phyloP scores from a whole-genome alignment of 2,329 filamentous ascomycete genomes.

The Apiospora rasikravindrae region DNA sequence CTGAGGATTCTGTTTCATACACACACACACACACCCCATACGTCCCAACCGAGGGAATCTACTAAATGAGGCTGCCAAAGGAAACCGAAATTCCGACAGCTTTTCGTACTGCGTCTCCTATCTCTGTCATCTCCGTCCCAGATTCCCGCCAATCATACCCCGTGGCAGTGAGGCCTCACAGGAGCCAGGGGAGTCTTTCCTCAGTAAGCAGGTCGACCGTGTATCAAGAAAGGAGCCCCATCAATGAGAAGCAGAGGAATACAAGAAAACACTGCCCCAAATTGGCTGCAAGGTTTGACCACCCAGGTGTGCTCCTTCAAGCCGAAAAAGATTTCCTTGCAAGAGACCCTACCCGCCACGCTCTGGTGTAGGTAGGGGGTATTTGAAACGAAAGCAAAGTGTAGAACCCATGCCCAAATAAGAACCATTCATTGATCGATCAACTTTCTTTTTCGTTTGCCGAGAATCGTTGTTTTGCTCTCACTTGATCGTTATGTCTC shows the following conservation, averaged over 20 bases:
- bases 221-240: not conserved
- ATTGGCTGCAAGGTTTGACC: not conserved
- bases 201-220: not conserved
- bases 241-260: conserved; percentile 10
- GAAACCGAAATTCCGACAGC: not conserved
- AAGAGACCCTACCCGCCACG: conserved; percentile 2
- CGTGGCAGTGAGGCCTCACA: not conserved
- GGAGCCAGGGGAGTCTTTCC: not conserved
- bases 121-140: not conserved
- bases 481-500: not conserved
- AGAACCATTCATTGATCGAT: conserved; percentile 3
- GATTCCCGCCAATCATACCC: not conserved
- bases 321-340: not conserved
- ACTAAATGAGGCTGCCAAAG: not conserved
- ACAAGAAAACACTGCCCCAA: not conserved
- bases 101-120: not conserved
- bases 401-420: conserved; percentile 5
- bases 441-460: not conserved
- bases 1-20: conserved; percentile 13
- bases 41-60: not conserved
- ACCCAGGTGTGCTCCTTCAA: not conserved
- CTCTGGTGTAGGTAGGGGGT: not conserved
- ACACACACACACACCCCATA: conserved; percentile 14
- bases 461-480: conserved; percentile 3
- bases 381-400: conserved; percentile 14